Percentiles rank a stretch among this genome's conserved stretches.
These are phyloP conservation scores for Symbiodinium natans DNA, from an alignment of 73 alveolate genomes.

Conservation along the genomic window DNA sequence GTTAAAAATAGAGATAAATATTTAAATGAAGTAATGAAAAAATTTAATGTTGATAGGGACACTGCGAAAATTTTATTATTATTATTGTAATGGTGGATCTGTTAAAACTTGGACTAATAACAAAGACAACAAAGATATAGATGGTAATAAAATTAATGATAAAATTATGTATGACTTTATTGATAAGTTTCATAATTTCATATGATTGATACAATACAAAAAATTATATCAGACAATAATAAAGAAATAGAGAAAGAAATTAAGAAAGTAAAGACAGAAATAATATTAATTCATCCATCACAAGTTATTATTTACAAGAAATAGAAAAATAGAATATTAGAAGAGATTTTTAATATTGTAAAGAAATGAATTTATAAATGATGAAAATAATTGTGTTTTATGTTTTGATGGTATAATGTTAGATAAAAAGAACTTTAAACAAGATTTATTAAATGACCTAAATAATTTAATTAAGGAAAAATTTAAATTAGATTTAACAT, in stretches of 20 bases:
- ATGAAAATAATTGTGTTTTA: background rate
- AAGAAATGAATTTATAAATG: no score
- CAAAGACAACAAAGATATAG: no score
- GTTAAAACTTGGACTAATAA: background rate
- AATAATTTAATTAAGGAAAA: no score
- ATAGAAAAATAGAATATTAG: background rate
- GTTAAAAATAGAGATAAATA: background rate
- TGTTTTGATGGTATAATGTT: background rate
- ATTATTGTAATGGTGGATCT: background rate
- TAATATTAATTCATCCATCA: background rate
- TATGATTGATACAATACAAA: background rate
- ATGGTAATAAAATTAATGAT: background rate
- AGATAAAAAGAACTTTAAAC: background rate
- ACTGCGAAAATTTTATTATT: background rate
- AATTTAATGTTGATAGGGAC: background rate
- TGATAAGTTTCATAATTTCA: background rate
- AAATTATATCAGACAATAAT: background rate
- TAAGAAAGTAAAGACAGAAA: no score
- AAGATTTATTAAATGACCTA: background rate
- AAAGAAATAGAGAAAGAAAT: background rate
- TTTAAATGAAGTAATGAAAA: background rate
- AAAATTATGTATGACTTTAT: no score
- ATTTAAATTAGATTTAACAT: no score
- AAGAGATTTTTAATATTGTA: no score
- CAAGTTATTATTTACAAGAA: background rate